Percentiles rank a stretch among this genome's conserved stretches.
phyloP scores from a whole-genome alignment of 495 filamentous ascomycete genomes.

The Hypoxylon intermedium region DNA sequence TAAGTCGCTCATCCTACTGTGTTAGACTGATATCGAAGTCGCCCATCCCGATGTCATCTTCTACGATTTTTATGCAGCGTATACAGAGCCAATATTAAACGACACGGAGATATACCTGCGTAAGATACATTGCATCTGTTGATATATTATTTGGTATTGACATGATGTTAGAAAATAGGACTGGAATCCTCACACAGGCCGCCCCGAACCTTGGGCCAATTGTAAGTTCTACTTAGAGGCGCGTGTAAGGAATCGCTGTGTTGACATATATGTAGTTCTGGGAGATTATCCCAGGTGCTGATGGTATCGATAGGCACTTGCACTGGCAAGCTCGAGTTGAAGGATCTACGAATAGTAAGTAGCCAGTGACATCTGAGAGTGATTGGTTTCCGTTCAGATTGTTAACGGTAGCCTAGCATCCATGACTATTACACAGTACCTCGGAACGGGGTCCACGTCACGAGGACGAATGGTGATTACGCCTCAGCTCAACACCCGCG shows the following conservation, averaged over 20 bases:
- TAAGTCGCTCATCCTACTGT: not conserved
- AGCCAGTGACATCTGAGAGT: not conserved
- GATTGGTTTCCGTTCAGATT: too few species aligned
- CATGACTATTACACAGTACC: constrained; percentile 63
- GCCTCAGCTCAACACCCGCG: constrained; percentile 53
- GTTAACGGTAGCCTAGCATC: constrained; percentile 29
- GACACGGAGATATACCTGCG: constrained; percentile 38
- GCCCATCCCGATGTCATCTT: constrained; percentile 59
- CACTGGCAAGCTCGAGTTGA: constrained; percentile 65
- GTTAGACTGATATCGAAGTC: constrained; percentile 61
- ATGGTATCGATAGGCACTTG: constrained; percentile 63
- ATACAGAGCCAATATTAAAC: constrained; percentile 41
- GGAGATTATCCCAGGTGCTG: constrained; percentile 55
- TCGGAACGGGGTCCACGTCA: constrained; percentile 60
- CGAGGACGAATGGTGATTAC: constrained; percentile 60
- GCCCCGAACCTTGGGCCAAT: constrained; percentile 64
- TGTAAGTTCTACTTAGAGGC: constrained; percentile 33
- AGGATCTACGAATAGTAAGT: constrained; percentile 44
- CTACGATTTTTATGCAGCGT: constrained; percentile 65
- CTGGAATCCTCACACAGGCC: constrained; percentile 65
- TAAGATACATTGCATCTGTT: not conserved
- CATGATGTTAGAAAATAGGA: constrained; percentile 49
- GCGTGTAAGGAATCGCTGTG: not conserved
- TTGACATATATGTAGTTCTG: constrained; percentile 43
- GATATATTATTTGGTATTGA: constrained; percentile 31